phyloP scores from a whole-genome alignment of 345 rosid genomes.

The Draba incana region DNA sequence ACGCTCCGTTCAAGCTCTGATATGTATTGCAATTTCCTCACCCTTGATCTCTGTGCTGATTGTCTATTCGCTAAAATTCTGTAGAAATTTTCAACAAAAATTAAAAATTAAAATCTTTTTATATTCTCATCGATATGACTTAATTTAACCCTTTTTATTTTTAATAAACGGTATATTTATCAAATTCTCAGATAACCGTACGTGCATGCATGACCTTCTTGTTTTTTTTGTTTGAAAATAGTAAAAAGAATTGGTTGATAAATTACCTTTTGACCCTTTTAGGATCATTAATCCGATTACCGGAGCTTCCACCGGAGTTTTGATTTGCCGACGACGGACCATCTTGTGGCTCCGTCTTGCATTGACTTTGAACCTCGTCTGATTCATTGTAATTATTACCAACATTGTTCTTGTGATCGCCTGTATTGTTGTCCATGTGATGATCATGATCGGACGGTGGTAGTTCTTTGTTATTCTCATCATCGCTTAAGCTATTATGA shows the following conservation, averaged over 20 bases:
- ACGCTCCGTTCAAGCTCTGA: constrained; percentile 95
- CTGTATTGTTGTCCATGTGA: constrained; percentile 38
- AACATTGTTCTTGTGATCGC: constrained; percentile 28
- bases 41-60: constrained; percentile 94
- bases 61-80: constrained; percentile 83
- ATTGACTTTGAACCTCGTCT: constrained; percentile 70
- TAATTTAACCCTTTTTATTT: constrained; percentile 64
- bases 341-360: constrained; percentile 45
- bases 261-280: constrained; percentile 88
- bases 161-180: constrained; percentile 38
- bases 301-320: constrained; percentile 40
- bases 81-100: constrained; percentile 11
- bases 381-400: constrained; percentile 28
- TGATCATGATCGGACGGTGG: constrained; percentile 42
- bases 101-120: not conserved
- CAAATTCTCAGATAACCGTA: constrained; percentile 67
- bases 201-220: constrained; percentile 51
- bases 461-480: constrained; percentile 53
- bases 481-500: constrained; percentile 69
- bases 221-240: constrained; percentile 64
- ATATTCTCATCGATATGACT: constrained; percentile 67
- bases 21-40: constrained; percentile 87
- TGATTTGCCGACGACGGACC: constrained; percentile 37
- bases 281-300: constrained; percentile 63
- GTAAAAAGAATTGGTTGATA: constrained; percentile 23